Percentiles rank a stretch among this genome's conserved stretches.
These are phyloP conservation scores for Trametes polyzona DNA, from an alignment of 1,284 basidiomycete genomes.

Conservation along the genomic window DNA sequence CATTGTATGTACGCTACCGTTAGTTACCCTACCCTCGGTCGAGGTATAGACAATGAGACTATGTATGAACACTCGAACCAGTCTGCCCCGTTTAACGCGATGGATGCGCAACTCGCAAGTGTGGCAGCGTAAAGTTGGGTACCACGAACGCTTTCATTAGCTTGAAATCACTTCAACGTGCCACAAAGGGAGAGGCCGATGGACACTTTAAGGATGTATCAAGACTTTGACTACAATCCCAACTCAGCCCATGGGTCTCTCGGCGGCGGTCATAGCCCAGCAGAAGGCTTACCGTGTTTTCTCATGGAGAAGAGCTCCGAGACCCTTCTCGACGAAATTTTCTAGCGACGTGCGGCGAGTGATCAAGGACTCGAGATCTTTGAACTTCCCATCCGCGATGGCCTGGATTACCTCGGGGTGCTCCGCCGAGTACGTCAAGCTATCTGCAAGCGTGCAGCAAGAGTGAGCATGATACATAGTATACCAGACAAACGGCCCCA, in stretches of 20 bases:
- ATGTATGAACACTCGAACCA: too few relatives aligned
- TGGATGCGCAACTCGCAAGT: too few relatives aligned
- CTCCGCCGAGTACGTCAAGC: conserved; percentile 31
- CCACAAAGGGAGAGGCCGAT: too few relatives aligned
- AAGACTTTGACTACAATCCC: conserved; percentile 24
- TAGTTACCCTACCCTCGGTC: too few relatives aligned
- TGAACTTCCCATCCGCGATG: conserved; percentile 32
- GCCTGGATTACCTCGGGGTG: conserved; percentile 34
- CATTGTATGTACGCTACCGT: too few relatives aligned
- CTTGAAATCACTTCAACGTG: too few relatives aligned
- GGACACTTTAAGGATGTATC: conserved; percentile 23
- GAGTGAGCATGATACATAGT: neutral
- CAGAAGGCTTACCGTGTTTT: conserved; percentile 37
- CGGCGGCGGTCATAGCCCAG: neutral
- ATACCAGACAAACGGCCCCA: neutral
- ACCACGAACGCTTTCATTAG: too few relatives aligned
- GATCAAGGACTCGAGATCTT: conserved; percentile 32
- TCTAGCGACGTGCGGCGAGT: conserved; percentile 37
- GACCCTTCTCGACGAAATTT: conserved; percentile 37
- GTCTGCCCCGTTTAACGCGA: too few relatives aligned
- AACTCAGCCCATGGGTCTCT: neutral
- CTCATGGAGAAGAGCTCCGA: conserved; percentile 36
- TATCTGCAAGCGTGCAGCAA: neutral
- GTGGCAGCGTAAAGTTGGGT: too few relatives aligned
- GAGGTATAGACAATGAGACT: too few relatives aligned